These are phyloP conservation scores for Fraxinus nigra DNA, from an alignment of 305 asterid species.

Conservation along the genomic window DNA sequence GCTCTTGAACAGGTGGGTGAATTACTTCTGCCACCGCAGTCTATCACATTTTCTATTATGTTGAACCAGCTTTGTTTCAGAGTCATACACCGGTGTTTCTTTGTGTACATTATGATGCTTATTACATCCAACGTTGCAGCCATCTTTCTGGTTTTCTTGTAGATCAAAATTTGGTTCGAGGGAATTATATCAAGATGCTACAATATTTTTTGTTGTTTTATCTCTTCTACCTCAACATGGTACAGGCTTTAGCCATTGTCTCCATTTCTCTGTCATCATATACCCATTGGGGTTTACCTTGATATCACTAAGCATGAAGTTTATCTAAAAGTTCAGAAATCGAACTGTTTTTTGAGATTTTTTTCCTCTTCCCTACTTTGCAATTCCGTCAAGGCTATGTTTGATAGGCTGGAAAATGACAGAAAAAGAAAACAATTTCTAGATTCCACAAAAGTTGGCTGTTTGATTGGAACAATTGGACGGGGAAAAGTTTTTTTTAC, in stretches of 20 bases:
- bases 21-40: no score
- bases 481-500: no score
- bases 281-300: not conserved
- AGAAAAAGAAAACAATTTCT: no score
- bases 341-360: not conserved
- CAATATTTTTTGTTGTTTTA: not conserved
- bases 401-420: no score
- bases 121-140: not conserved
- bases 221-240: not conserved
- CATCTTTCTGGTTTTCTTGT: not conserved
- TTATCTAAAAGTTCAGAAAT: not conserved
- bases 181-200: not conserved
- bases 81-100: slow-evolving; percentile 27
- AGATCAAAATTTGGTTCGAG: not conserved
- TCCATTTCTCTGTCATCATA: not conserved
- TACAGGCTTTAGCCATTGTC: not conserved
- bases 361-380: slow-evolving; percentile 1
- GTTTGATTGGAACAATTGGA: no score
- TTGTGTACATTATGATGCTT: slow-evolving; percentile 13
- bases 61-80: slow-evolving; percentile 48
- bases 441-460: no score
- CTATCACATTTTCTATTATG: slow-evolving; percentile 31
- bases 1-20: no score
- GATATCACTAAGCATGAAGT: not conserved
- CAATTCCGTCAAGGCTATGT: not conserved